A percentile compares a stretch with the other conserved stretches of the same genome.
Evolutionary conservation across 2,329 filamentous ascomycete species (phyloP).

Genomic region (Colletotrichum destructivum): DNA sequence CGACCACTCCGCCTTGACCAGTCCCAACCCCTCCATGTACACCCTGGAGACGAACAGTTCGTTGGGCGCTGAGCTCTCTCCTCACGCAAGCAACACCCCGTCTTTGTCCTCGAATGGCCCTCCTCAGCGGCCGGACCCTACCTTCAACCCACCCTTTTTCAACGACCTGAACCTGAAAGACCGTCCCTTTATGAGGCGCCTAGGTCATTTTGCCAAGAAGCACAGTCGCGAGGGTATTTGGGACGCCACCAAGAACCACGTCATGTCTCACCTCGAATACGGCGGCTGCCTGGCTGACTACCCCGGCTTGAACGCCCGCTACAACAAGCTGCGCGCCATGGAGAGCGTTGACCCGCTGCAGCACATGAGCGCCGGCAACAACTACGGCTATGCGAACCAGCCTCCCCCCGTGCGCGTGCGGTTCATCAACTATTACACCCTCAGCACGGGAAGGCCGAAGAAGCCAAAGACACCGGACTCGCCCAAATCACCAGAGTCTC

Average conservation of each 20-base stretch:
- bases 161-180: constrained; percentile 82
- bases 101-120: constrained; percentile 34
- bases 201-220: constrained; percentile 86
- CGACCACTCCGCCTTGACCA: constrained; percentile 42
- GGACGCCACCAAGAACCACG: constrained; percentile 79
- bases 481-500: constrained; percentile 35
- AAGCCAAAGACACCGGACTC: constrained; percentile 51
- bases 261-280: constrained; percentile 88
- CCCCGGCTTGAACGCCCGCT: constrained; percentile 77
- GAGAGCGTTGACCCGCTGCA: constrained; percentile 77
- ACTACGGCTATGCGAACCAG: constrained; percentile 45
- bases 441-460: constrained; percentile 82
- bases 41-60: constrained; percentile 46
- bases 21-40: constrained; percentile 47
- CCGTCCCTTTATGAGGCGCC: constrained; percentile 76
- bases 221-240: constrained; percentile 79
- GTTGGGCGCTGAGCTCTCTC: constrained; percentile 43
- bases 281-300: constrained; percentile 86
- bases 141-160: constrained; percentile 81
- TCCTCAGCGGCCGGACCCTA: constrained; percentile 64
- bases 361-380: constrained; percentile 42
- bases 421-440: constrained; percentile 92
- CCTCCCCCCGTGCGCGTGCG: constrained; percentile 70
- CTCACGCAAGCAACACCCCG: constrained; percentile 20
- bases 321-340: constrained; percentile 77